Base-by-base conservation (phyloP, 129 eudicot species). In the Oenanthe sinensis region DNA sequence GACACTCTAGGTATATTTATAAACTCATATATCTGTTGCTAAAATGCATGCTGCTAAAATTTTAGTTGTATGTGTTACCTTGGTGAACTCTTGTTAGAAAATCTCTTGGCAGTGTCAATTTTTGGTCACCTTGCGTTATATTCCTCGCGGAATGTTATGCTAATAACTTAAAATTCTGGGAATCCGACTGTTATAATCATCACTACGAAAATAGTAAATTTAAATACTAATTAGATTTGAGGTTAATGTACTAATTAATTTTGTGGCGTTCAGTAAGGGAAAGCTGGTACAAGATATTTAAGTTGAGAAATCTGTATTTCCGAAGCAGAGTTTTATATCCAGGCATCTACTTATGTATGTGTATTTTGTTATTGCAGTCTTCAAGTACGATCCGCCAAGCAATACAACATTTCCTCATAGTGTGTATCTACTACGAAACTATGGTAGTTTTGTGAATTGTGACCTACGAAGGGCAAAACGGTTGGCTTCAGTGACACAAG, bases 341-440 rank as follows among this genome's bases (percentile, higher is more conserved):
- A 19, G 19, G 67, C 67, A 58, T 58, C 2, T 58, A n/a, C 67
- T 58, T 8, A 58, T 58, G 67, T 3, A n/a, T n/a, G 33, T 58
- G 67, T 22, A 8, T 8, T 58, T 58, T 58, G 14, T 43, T 14
- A 15, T 46, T 83, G 84, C 88, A 86, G 93, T 86, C 77, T 89
- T 89, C 84, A 86, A 86, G 77, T 89, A 84, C 75, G 93, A 84
- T 62, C 81, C 90, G 0, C 93, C 93, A 24, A 83, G 75, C 46
- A 80, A 45, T 37, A 81, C 81, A 3, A 73, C 86, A 39, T 80
- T 60, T 30, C 85, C 88, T 0, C 92, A 89, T 75, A 89, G 90
- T 55, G 90, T 86, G 4, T 89, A 89, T 45, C 22, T 86, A 79
- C 74, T 89, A 16, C 80, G 78, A 30, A 80, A 84, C 39, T 84